Evolutionary conservation across 805 yeast genomes (phyloP).

Genomic region (Monosporozyma yasuniensis): DNA sequence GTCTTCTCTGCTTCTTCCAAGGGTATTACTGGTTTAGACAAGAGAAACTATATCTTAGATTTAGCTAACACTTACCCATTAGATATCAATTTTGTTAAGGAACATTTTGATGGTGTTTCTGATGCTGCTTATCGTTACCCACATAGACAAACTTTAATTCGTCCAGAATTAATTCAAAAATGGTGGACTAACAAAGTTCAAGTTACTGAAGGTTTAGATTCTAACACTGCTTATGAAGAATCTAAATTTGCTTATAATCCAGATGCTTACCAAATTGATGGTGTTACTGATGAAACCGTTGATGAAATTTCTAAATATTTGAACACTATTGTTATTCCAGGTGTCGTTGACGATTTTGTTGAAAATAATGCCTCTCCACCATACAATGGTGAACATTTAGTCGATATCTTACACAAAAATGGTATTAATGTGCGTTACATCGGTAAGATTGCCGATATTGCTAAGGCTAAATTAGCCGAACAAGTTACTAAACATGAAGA

Average conservation of each 20-base stretch:
- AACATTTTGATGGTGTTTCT: conserved; percentile 35
- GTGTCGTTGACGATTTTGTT: conserved; percentile 39
- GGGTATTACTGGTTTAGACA: conserved; percentile 80
- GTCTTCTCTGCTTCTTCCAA: conserved; percentile 71
- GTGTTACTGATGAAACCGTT: conserved; percentile 39
- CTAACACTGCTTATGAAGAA: conserved; percentile 33
- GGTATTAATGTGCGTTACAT: conserved; percentile 89
- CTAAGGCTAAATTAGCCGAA: conserved; percentile 20
- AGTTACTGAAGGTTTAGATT: conserved; percentile 17
- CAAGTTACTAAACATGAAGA: conserved; percentile 18
- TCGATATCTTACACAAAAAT: conserved; percentile 56
- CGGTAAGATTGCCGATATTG: conserved; percentile 40
- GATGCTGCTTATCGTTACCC: conserved; percentile 56
- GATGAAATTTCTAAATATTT: conserved; percentile 63
- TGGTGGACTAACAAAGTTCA: conserved; percentile 77
- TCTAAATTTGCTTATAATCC: conserved; percentile 59
- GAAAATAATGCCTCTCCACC: conserved; percentile 49
- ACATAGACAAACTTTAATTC: conserved; percentile 65
- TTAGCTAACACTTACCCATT: conserved; percentile 76
- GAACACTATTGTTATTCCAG: conserved; percentile 50
- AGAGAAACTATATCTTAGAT: conserved; percentile 76
- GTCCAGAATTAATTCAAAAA: conserved; percentile 83
- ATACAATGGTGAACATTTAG: conserved; percentile 70
- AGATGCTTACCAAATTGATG: conserved; percentile 53
- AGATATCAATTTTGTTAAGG: conserved; percentile 68